Conservation (phyloP, 177 flowering plant genomes). For the Telopea speciosissima region DNA sequence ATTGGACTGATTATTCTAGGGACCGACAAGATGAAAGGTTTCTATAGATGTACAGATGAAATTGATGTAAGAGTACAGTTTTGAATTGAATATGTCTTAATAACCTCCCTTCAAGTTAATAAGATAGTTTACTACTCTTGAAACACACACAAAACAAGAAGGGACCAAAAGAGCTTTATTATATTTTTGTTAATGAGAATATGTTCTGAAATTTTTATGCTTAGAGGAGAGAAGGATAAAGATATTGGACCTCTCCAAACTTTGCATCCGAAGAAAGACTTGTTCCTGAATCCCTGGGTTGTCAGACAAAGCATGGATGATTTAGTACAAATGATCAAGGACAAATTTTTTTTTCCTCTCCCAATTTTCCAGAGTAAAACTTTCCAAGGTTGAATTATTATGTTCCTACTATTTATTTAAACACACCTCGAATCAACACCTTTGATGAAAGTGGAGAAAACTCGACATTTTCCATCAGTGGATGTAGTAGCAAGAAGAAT, state of each 20-base stretch:
- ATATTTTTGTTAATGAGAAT: neutral
- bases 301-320: conserved; percentile 16
- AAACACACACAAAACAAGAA: neutral
- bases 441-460: conserved; percentile 93
- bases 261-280: conserved; percentile 61
- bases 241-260: conserved; percentile 83
- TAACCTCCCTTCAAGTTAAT: neutral
- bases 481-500: conserved; percentile 94
- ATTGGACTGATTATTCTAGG: neutral
- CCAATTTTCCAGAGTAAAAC: neutral
- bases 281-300: conserved; percentile 54
- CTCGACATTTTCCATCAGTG: conserved; percentile 96
- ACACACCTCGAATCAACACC: conserved; percentile 86
- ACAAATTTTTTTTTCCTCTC: neutral
- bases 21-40: neutral
- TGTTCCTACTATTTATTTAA: neutral
- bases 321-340: neutral
- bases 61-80: neutral
- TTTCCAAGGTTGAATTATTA: neutral
- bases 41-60: neutral
- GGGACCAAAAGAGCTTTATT: neutral
- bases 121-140: neutral
- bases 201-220: neutral
- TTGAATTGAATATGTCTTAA: neutral
- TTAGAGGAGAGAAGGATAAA: neutral